Evolutionary conservation across 768 basidiomycete species (phyloP), one percentile per base, ranked within the genome.

Genomic region (Leccinellum albellum): DNA sequence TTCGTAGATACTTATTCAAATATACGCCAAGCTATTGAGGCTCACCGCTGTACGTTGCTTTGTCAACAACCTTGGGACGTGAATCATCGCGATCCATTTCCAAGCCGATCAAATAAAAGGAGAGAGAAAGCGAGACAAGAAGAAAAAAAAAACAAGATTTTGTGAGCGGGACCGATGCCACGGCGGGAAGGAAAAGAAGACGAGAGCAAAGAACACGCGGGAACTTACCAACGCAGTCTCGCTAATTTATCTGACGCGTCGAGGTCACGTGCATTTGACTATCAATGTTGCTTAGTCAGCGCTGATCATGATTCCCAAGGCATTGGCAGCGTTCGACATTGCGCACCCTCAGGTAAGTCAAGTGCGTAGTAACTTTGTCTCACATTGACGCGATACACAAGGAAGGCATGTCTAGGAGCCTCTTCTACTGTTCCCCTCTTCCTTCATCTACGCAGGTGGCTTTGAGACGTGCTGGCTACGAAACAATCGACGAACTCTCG

Each of bases 391-490:
- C n/a, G 28, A 26, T 35, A 28, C 32, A 26, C 33, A 53, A 28
- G 42, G 54, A 28, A 28, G 42, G 12, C 56, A 61, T 80, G 77
- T 74, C 76, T 29, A 73, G 67, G 20, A 78, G 79, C 46, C 75
- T 79, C 3, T 67, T 76, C 77, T 51, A 82, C 79, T 47, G 70
- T 80, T 53, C 72, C 71, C 56, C 67, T 9, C 74, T 86, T 14
- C 76, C 83, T 3, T 68, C 73, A 9, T 72, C 79, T 23, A 75
- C 76, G 3, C 74, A 83, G 31, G 70, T 74, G 15, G 77, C 76
- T 4, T 72, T 88, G 32, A 74, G 74, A 46, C 74, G 72, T 37
- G 77, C 79, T 37, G 86, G 86, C 6, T 88, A 86, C 63, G 79
- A 83, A 64, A 83, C 78, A 7, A 63, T 83, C 3, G 73, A 79